These are phyloP conservation scores for Inonotus hispidus DNA, from an alignment of 1,284 basidiomycete species.

Conservation along the genomic window DNA sequence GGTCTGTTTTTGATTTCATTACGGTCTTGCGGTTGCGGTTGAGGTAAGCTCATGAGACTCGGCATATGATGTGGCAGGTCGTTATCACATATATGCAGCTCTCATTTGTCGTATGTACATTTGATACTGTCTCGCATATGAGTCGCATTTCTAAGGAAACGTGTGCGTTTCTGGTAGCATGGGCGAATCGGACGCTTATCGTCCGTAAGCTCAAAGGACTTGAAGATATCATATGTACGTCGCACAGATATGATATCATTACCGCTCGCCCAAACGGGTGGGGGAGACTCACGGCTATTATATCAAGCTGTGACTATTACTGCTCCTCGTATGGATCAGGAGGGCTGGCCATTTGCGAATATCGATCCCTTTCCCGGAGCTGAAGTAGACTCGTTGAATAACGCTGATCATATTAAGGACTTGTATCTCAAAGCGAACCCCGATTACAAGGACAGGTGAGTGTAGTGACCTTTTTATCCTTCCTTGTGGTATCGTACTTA, in stretches of 20 bases:
- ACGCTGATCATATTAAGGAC: conserved; percentile 73
- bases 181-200: conserved; percentile 92
- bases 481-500: neutral
- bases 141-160: no score
- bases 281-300: neutral
- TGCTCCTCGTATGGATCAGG: conserved; percentile 76
- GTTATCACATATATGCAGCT: conserved; percentile 74
- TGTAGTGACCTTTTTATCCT: neutral
- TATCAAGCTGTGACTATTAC: conserved; percentile 73
- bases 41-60: neutral
- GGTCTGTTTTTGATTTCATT: conserved; percentile 43
- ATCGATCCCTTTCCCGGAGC: conserved; percentile 68
- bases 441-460: conserved; percentile 58
- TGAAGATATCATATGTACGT: conserved; percentile 74
- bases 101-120: conserved; percentile 70
- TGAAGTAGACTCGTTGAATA: conserved; percentile 66
- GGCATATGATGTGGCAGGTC: neutral
- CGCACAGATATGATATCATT: conserved; percentile 9
- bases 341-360: conserved; percentile 86
- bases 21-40: neutral
- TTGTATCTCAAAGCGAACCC: conserved; percentile 79
- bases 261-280: neutral
- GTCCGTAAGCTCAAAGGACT: conserved; percentile 88
- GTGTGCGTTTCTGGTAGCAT: no score
- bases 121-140: no score